These are phyloP conservation scores for Poa pratensis DNA, from an alignment of 176 grass and related monocot genomes.

Conservation along the genomic window DNA sequence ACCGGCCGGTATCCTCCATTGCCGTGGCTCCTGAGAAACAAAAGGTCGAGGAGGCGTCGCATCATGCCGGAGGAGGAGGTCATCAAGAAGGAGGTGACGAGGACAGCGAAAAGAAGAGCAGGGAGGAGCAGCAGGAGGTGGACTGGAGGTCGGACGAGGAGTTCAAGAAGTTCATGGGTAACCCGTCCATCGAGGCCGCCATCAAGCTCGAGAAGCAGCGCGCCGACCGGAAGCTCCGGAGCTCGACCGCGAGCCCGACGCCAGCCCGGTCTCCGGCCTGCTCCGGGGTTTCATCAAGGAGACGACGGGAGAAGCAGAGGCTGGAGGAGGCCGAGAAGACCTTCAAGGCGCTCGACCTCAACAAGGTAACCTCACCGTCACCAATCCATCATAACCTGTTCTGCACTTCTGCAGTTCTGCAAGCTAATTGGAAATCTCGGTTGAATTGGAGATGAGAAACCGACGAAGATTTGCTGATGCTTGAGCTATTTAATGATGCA, in stretches of 20 bases:
- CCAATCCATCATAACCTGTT: not conserved
- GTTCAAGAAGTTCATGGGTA: constrained; percentile 99
- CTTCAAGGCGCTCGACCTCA: constrained; percentile 90
- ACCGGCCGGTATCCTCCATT: constrained; percentile 17
- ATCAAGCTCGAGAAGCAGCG: constrained; percentile 97
- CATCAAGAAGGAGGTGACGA: constrained; percentile 22
- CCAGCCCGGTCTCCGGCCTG: constrained; percentile 61
- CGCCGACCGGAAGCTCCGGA: constrained; percentile 77
- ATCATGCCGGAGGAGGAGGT: constrained; percentile 17
- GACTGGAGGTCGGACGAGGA: constrained; percentile 97
- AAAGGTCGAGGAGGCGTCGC: constrained; percentile 15
- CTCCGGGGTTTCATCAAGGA: constrained; percentile 62
- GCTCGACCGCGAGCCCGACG: constrained; percentile 85
- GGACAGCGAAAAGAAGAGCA: constrained; percentile 13
- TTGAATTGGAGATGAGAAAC: not conserved
- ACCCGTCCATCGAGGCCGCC: constrained; percentile 93
- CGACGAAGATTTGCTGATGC: not conserved
- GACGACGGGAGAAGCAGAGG: constrained; percentile 75
- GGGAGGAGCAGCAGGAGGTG: constrained; percentile 86
- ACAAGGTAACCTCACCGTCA: constrained; percentile 55
- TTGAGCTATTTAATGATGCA: constrained; percentile 23
- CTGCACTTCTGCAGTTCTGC: not conserved
- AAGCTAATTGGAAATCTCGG: not conserved
- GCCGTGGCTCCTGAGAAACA: constrained; percentile 46
- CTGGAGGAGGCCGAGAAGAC: constrained; percentile 80